Percentiles rank a stretch among this genome's conserved stretches.
Conservation (phyloP, 768 basidiomycete genomes). For the Amanita exitialis region DNA sequence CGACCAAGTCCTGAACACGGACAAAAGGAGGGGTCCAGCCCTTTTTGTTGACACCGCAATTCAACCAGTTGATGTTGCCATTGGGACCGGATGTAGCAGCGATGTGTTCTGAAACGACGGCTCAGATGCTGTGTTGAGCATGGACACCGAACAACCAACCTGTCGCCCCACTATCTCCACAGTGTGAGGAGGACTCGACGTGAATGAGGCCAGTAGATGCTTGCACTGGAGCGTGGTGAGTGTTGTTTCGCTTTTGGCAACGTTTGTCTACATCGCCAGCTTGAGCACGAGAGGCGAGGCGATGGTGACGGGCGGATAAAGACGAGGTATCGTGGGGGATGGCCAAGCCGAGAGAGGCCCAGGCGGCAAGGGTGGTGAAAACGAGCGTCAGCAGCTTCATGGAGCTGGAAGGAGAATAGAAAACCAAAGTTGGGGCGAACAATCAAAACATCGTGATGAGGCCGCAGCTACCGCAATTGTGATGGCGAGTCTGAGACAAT, state of each 20-base stretch:
- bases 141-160: slow-evolving; percentile 19
- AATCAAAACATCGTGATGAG: neutral
- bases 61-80: slow-evolving; percentile 65
- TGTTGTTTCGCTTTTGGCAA: slow-evolving; percentile 10
- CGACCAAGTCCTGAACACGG: slow-evolving; percentile 37
- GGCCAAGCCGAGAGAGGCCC: slow-evolving; percentile 22
- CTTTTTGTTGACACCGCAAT: slow-evolving; percentile 54
- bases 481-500: too few relatives aligned
- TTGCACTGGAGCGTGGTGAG: neutral
- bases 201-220: slow-evolving; percentile 19
- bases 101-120: slow-evolving; percentile 28
- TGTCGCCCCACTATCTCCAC: slow-evolving; percentile 42
- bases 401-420: slow-evolving; percentile 12
- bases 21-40: slow-evolving; percentile 73
- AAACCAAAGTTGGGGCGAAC: neutral
- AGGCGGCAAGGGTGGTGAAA: slow-evolving; percentile 26
- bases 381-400: slow-evolving; percentile 37
- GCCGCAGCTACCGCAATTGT: neutral
- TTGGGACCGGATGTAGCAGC: slow-evolving; percentile 52
- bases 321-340: slow-evolving; percentile 16
- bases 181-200: slow-evolving; percentile 21
- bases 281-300: slow-evolving; percentile 20
- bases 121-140: neutral
- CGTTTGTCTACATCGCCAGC: slow-evolving; percentile 8
- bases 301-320: slow-evolving; percentile 25